Conservation (phyloP, 306 rosid genomes). For the Styphnolobium japonicum region DNA sequence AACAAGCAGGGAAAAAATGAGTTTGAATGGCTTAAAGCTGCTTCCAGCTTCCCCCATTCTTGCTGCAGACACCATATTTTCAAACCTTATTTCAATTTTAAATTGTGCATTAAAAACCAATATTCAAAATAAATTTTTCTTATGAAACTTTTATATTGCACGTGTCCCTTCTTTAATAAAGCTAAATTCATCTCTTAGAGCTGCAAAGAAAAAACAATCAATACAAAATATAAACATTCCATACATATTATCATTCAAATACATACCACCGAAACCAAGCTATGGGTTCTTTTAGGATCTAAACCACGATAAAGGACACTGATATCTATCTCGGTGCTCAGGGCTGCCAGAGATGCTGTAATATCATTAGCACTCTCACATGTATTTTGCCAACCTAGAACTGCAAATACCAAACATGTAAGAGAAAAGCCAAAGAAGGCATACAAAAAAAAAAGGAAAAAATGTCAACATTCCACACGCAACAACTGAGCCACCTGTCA, state of each 20-base stretch:
- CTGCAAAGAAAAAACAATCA: not conserved
- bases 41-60: not conserved
- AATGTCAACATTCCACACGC: not conserved
- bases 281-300: conserved; percentile 62
- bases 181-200: not conserved
- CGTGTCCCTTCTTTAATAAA: not conserved
- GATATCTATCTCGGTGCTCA: conserved; percentile 73
- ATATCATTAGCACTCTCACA: conserved; percentile 84
- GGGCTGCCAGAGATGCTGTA: conserved; percentile 67
- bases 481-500: conserved; percentile 63
- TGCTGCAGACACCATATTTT: not conserved
- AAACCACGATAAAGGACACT: conserved; percentile 84
- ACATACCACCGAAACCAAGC: conserved; percentile 97
- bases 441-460: not conserved
- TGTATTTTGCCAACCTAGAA: conserved; percentile 95
- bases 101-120: not conserved
- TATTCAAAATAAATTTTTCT: not conserved
- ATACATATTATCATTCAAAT: not conserved
- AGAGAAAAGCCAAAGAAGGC: conserved; percentile 3
- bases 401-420: conserved; percentile 47
- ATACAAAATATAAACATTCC: conserved; percentile 5
- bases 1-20: not conserved
- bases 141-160: not conserved
- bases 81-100: not conserved
- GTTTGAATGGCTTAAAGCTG: not conserved